Conservation (phyloP, 2,329 filamentous ascomycete genomes). For the Scedosporium boydii region DNA sequence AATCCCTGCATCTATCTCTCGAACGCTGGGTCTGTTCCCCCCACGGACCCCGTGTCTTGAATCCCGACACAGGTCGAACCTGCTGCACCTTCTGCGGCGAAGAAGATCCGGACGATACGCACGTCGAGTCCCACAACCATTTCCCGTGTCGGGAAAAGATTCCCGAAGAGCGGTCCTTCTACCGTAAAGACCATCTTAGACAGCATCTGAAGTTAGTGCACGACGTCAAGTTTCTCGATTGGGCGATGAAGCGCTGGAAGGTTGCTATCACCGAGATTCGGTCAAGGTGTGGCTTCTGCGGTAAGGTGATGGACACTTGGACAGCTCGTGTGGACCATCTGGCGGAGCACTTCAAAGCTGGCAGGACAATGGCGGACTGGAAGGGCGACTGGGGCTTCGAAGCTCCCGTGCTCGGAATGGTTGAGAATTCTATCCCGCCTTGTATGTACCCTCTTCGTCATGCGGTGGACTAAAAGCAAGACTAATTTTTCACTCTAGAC, state of each 20-base stretch:
- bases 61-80: slow-evolving; percentile 46
- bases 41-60: slow-evolving; percentile 43
- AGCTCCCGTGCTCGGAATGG: slow-evolving; percentile 47
- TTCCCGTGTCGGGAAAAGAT: slow-evolving; percentile 58
- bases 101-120: slow-evolving; percentile 42
- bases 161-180: slow-evolving; percentile 52
- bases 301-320: slow-evolving; percentile 53
- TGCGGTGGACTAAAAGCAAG: slow-evolving; percentile 27
- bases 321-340: slow-evolving; percentile 50
- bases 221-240: slow-evolving; percentile 48
- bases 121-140: slow-evolving; percentile 51
- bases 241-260: slow-evolving; percentile 59
- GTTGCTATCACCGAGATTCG: slow-evolving; percentile 49
- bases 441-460: slow-evolving; percentile 39
- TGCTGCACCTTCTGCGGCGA: slow-evolving; percentile 52
- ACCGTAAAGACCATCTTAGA: slow-evolving; percentile 56
- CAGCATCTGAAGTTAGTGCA: slow-evolving; percentile 57
- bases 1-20: slow-evolving; percentile 54
- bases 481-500: slow-evolving; percentile 30
- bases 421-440: slow-evolving; percentile 58
- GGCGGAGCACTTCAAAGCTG: slow-evolving; percentile 57
- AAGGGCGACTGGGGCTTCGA: slow-evolving; percentile 64
- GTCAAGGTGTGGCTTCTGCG: slow-evolving; percentile 58
- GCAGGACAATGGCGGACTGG: slow-evolving; percentile 59
- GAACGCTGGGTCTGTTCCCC: slow-evolving; percentile 58